These are phyloP conservation scores for Penicillium chermesinum DNA, from an alignment of 495 filamentous ascomycete genomes.

Conservation along the genomic window DNA sequence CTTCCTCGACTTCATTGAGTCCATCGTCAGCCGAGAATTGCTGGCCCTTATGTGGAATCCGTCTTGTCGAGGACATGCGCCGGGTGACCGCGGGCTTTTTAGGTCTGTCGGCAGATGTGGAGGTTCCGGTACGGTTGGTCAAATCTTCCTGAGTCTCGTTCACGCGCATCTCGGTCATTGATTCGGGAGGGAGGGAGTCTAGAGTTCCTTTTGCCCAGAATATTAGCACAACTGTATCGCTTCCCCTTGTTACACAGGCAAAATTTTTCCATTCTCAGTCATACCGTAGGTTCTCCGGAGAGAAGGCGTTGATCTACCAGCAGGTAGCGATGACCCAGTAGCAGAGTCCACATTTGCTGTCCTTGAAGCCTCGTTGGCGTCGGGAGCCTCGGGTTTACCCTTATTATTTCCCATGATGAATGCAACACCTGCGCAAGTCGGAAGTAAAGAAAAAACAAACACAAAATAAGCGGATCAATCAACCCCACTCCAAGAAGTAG, in stretches of 20 bases:
- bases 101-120: conserved; percentile 54
- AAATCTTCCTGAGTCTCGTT: conserved; percentile 33
- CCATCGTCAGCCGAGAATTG: conserved; percentile 95
- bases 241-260: conserved; percentile 13
- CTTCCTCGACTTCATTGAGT: conserved; percentile 69
- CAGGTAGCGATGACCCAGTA: conserved; percentile 5
- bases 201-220: conserved; percentile 30
- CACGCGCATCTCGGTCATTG: conserved; percentile 20
- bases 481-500: conserved; percentile 1
- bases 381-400: conserved; percentile 10
- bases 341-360: conserved; percentile 8
- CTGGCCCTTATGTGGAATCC: conserved; percentile 72
- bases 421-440: not conserved
- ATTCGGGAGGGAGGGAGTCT: conserved; percentile 23
- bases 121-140: conserved; percentile 42
- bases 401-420: conserved; percentile 18
- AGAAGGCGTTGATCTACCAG: conserved; percentile 19
- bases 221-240: conserved; percentile 9
- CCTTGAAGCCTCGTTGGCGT: conserved; percentile 10
- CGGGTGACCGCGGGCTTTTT: conserved; percentile 68
- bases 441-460: conserved; percentile 5
- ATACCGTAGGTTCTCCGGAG: conserved; percentile 35
- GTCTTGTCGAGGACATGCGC: conserved; percentile 66
- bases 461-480: not conserved
- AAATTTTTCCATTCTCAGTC: conserved; percentile 5